Percentiles rank a stretch among this genome's conserved stretches.
Conservation (phyloP, 495 filamentous ascomycete genomes). For the Tuber microsphaerosporum region DNA sequence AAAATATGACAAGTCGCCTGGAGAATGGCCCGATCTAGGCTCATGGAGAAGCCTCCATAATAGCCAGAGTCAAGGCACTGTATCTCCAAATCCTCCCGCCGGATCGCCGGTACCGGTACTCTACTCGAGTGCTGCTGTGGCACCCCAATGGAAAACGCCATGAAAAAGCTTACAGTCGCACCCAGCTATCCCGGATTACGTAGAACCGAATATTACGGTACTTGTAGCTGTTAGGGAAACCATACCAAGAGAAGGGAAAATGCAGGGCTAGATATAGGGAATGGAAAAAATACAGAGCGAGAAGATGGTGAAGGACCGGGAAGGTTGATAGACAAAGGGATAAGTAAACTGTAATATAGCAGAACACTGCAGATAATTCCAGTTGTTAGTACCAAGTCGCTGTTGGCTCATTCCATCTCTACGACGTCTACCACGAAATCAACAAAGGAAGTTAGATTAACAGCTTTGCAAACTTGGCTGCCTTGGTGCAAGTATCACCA, state of each 20-base stretch:
- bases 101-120: background rate
- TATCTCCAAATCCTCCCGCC: background rate
- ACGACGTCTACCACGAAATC: too few species aligned
- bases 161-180: background rate
- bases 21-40: background rate
- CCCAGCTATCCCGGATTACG: too few species aligned
- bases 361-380: background rate
- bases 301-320: background rate
- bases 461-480: background rate
- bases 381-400: background rate
- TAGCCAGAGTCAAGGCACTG: background rate
- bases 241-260: too few species aligned
- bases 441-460: too few species aligned
- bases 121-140: background rate
- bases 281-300: background rate
- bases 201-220: too few species aligned
- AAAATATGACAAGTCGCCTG: background rate
- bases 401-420: background rate
- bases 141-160: background rate
- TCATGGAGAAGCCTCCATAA: background rate
- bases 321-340: background rate
- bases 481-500: background rate
- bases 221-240: too few species aligned
- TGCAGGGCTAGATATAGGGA: too few species aligned
- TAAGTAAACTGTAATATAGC: background rate